Conservation (phyloP, 805 yeast species). For the Kockiozyma suomiensis region DNA sequence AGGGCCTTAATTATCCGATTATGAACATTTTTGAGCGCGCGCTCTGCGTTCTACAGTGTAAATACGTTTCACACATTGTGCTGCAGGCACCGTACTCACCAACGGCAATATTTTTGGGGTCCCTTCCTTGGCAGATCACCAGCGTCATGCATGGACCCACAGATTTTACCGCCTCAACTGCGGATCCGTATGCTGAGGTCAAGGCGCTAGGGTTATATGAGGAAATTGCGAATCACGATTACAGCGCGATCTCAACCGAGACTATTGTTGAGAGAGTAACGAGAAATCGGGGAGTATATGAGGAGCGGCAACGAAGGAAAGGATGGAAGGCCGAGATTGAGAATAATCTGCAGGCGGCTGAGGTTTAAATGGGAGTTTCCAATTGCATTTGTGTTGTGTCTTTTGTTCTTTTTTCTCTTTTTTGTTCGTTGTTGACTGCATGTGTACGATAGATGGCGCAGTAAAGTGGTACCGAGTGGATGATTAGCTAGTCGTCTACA, state of each 20-base stretch:
- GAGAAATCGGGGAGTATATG: conserved; percentile 66
- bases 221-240: conserved; percentile 57
- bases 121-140: conserved; percentile 43
- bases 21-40: conserved; percentile 88
- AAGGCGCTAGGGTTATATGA: conserved; percentile 45
- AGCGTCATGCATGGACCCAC: conserved; percentile 58
- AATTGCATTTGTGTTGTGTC: background rate
- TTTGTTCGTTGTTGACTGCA: too few species aligned
- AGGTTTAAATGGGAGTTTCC: too few species aligned
- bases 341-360: conserved; percentile 17
- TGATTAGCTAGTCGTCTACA: too few species aligned
- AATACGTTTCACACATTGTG: conserved; percentile 55
- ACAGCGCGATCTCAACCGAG: conserved; percentile 64
- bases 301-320: conserved; percentile 83
- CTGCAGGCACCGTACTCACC: conserved; percentile 68
- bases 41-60: conserved; percentile 84
- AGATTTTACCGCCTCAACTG: background rate
- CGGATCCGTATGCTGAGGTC: conserved; percentile 47
- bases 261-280: conserved; percentile 77
- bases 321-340: conserved; percentile 74
- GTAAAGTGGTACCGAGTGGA: too few species aligned
- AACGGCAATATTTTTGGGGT: conserved; percentile 45
- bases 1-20: conserved; percentile 72
- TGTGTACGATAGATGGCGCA: too few species aligned
- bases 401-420: too few species aligned